Evolutionary conservation across 2,329 filamentous ascomycete genomes (phyloP), one percentile per base, ranked within the genome.

Genomic region (Pseudopyrenochaeta lycopersici): DNA sequence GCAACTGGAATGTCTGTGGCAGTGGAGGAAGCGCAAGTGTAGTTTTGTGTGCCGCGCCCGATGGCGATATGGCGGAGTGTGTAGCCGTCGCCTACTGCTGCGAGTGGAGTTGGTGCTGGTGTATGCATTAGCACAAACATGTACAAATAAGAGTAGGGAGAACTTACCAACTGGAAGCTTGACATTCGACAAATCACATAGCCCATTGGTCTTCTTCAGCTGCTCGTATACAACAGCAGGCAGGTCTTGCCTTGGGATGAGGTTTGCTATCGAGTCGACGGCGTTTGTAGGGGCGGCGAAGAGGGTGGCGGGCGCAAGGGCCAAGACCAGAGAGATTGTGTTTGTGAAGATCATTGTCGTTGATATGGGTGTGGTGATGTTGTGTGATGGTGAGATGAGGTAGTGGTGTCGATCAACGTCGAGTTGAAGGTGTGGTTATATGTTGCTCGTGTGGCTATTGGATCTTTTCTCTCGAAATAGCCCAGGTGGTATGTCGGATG

Each of bases 31-130:
- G 85, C 81, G 81, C 94, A 97, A 46, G 91, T 96, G 81, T 97
- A 98, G 83, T 97, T 97, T 79, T 97, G 88, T 7, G 90, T 95
- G 55, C 94, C 94, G 39, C 91, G 88, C 67, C 94, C 94, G 58
- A 97, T 81, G 71, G 90, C 91, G 49, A 97, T 89, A 76, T 96
- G 91, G 71, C 86, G 84, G 45, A 96, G 82, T 3, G 72, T 79
- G 27, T 91, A 80, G 50, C 88, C 90, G 6, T 79, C 62, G 0
- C 85, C 78, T 12, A 87, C 86, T 7, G 81, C 60, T 12, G 89
- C 87, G 6, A 96, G 82, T 14, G 84, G 78, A 6, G 81, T 80
- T 40, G 86, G 80, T 60, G 82, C 85, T 81, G 30, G 14, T 17
- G 17, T 14, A 4, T 9, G 17, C 62, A 63, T 74, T 63, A 72